Evolutionary conservation across 1,139 yeast species (phyloP).

Genomic region (Yamadazyma diddensiae): DNA sequence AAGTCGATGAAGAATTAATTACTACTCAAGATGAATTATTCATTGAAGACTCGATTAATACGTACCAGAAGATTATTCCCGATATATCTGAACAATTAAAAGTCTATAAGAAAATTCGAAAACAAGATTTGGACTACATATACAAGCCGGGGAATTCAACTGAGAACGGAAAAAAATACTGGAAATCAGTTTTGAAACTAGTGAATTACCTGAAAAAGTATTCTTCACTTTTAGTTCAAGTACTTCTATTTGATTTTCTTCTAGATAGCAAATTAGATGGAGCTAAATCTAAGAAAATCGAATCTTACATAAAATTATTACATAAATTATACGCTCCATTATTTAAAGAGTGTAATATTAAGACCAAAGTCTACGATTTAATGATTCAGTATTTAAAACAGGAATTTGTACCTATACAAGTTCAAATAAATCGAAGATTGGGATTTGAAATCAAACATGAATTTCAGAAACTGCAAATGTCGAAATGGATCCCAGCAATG

Average conservation of each 20-base stretch:
- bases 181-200: slow-evolving; percentile 33
- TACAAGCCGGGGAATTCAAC: slow-evolving; percentile 39
- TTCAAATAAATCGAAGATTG: too few relatives aligned
- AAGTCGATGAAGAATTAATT: slow-evolving; percentile 15
- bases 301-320: slow-evolving; percentile 27
- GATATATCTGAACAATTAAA: slow-evolving; percentile 20
- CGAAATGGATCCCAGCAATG: slow-evolving; percentile 11
- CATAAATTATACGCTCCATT: slow-evolving; percentile 33
- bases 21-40: slow-evolving; percentile 14
- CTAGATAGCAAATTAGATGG: slow-evolving; percentile 23
- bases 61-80: slow-evolving; percentile 1
- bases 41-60: slow-evolving; percentile 6
- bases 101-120: slow-evolving; percentile 38
- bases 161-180: slow-evolving; percentile 36
- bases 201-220: slow-evolving; percentile 5
- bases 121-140: slow-evolving; percentile 38
- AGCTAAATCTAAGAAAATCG: slow-evolving; percentile 13
- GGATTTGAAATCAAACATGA: slow-evolving; percentile 7
- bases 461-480: slow-evolving; percentile 4
- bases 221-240: slow-evolving; percentile 12
- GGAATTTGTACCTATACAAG: too few relatives aligned
- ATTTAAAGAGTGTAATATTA: slow-evolving; percentile 32
- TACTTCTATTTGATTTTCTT: slow-evolving; percentile 25
- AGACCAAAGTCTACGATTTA: too few relatives aligned
- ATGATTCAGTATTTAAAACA: too few relatives aligned